Percentiles rank a stretch among this genome's conserved stretches.
Evolutionary conservation across 257 asterid species (phyloP).

Genomic region (Salvia splendens): DNA sequence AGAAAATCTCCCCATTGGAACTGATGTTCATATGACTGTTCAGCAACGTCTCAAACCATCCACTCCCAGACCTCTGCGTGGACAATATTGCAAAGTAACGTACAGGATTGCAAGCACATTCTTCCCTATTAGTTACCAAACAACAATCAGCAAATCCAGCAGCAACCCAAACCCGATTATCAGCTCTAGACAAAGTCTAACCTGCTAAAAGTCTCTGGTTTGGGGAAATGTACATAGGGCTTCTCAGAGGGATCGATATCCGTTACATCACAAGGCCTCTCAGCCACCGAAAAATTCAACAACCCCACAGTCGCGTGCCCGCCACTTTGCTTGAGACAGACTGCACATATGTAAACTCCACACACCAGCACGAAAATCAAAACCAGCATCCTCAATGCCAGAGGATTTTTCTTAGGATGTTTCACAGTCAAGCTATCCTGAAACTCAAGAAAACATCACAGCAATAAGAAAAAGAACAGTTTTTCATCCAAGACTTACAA

Average conservation of each 20-base stretch:
- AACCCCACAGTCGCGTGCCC: constrained; percentile 37
- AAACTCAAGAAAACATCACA: constrained; percentile 35
- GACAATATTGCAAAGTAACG: constrained; percentile 80
- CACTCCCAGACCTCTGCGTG: constrained; percentile 93
- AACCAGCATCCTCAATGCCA: constrained; percentile 68
- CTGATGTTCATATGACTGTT: constrained; percentile 82
- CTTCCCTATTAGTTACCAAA: constrained; percentile 54
- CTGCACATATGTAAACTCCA: constrained; percentile 72
- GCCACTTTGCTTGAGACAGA: constrained; percentile 71
- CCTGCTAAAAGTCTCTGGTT: constrained; percentile 80
- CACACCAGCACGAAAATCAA: constrained; percentile 73
- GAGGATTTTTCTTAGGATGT: constrained; percentile 63
- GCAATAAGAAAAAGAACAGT: constrained; percentile 14
- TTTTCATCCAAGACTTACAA: background rate
- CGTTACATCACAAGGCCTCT: constrained; percentile 54
- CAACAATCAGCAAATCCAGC: background rate
- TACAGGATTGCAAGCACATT: constrained; percentile 85
- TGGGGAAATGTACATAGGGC: constrained; percentile 68
- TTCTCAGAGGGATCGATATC: constrained; percentile 60
- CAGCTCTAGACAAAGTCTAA: constrained; percentile 29
- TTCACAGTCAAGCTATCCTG: constrained; percentile 68
- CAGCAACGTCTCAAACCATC: constrained; percentile 90
- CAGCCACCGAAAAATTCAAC: constrained; percentile 48
- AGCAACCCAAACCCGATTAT: constrained; percentile 11
- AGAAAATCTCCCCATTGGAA: constrained; percentile 92